phyloP scores from a whole-genome alignment of 208 protist genomes.

The Leishmania amazonensis region DNA sequence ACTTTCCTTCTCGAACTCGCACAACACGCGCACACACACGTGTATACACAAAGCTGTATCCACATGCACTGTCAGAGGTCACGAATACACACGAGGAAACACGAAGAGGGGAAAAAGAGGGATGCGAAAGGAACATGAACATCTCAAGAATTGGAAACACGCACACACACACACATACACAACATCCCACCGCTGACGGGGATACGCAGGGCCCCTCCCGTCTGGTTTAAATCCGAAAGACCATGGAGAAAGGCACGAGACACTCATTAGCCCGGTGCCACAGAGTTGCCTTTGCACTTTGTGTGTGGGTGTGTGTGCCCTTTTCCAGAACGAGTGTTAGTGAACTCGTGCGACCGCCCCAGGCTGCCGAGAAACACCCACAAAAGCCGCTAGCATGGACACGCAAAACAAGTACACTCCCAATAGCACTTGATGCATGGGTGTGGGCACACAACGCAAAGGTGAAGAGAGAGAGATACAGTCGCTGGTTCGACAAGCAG shows the following conservation, averaged over 20 bases:
- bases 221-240: neutral
- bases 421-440: neutral
- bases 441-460: neutral
- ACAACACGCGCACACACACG: neutral
- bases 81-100: neutral
- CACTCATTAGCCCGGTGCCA: neutral
- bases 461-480: neutral
- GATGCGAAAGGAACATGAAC: neutral
- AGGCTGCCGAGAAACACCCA: neutral
- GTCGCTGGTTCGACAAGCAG: neutral
- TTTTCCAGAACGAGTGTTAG: neutral
- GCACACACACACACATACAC: neutral
- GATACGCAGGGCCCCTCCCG: neutral
- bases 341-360: neutral
- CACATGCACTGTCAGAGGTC: neutral
- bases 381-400: neutral
- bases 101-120: conserved; percentile 8
- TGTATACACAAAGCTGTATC: neutral
- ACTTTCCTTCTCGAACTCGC: neutral
- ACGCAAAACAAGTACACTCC: neutral
- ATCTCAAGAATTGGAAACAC: neutral
- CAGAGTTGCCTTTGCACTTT: neutral
- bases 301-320: neutral
- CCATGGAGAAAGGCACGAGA: neutral
- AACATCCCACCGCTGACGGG: neutral